Base-by-base conservation (phyloP, 345 rosid genomes). In the Gossypium ekmanianum region DNA sequence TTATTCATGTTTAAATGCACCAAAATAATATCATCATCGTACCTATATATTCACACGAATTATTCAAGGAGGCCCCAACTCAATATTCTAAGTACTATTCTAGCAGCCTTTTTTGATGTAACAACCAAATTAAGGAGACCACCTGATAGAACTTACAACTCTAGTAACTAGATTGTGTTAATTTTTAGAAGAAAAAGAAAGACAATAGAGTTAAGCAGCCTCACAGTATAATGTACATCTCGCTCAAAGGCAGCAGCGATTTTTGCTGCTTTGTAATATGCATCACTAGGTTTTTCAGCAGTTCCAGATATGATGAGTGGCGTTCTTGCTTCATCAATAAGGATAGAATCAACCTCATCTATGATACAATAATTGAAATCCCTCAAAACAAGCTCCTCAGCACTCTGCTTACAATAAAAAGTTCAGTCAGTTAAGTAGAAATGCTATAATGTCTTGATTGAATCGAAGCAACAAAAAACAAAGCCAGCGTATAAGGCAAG, bases 271-370 rank as follows among this genome's bases (percentile, higher is more conserved):
- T 94, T 94, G 62, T 92, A 94, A 70, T 92, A 94, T 7, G 74
- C 90, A 71, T 92, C 98, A 84, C 97, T 91, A 16, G 98, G 98
- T 85, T 89, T 94, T 85, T 94, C 98, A 64, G 98, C 98, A 57
- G 92, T 88, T 52, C 98, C 97, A 67, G 97, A 92, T 80, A 91
- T 92, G 81, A 92, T 91, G 51, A 94, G 93, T 64, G 98, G 98
- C 73, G 98, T 94, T 79, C 98, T 91, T 85, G 98, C 98, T 85
- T 94, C 98, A 85, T 94, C 97, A 80, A 91, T 90, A 76, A 94
- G 97, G 83, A 94, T 94, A 79, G 98, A 94, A 83, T 94, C 98
- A 72, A 94, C 97, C 88, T 94, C 98, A 68, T 94, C 98, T 74
- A 92, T 94, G 39, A 94, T 79, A 84, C 95, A 92, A 83, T 85